phyloP scores from a whole-genome alignment of 371 early-diverging fungal genomes.

The Zopfochytrium polystomum region DNA sequence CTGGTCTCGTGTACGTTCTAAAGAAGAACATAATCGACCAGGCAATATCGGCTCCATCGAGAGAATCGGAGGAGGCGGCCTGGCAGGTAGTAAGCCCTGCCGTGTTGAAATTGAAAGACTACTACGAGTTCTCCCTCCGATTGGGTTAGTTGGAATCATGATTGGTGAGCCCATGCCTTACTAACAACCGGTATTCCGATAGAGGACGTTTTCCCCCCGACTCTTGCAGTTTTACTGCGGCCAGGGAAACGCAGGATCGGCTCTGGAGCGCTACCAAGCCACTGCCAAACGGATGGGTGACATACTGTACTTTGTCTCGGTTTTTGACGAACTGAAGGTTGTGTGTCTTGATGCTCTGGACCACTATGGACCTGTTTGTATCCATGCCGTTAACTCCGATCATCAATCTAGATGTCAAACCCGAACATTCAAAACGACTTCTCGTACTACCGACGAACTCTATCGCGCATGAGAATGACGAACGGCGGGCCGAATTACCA shows the following conservation, averaged over 20 bases:
- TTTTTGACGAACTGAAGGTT: conserved; percentile 89
- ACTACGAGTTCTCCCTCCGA: conserved; percentile 69
- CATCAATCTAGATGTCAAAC: conserved; percentile 69
- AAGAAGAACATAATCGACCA: conserved; percentile 35
- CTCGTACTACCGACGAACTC: conserved; percentile 89
- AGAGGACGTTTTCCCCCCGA: conserved; percentile 53
- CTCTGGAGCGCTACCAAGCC: conserved; percentile 73
- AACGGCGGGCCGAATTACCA: conserved; percentile 32
- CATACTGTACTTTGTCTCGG: conserved; percentile 78
- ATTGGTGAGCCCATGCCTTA: not conserved
- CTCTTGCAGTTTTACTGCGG: conserved; percentile 68
- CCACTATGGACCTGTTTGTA: not conserved
- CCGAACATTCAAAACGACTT: conserved; percentile 94
- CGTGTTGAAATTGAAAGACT: conserved; percentile 70
- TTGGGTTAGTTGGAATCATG: conserved; percentile 53
- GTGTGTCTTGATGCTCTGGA: conserved; percentile 11
- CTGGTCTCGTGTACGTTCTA: not conserved
- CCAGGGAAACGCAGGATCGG: too few species aligned
- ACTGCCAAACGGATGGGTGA: conserved; percentile 75
- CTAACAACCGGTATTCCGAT: not conserved
- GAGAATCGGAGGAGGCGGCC: conserved; percentile 78
- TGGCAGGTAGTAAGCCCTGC: conserved; percentile 80
- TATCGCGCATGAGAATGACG: conserved; percentile 68
- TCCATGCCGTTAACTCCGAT: not conserved
- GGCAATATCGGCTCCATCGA: conserved; percentile 78